Evolutionary conservation across 345 rosid genomes (phyloP), one percentile per base, ranked within the genome.

Genomic region (Citrus glauca): DNA sequence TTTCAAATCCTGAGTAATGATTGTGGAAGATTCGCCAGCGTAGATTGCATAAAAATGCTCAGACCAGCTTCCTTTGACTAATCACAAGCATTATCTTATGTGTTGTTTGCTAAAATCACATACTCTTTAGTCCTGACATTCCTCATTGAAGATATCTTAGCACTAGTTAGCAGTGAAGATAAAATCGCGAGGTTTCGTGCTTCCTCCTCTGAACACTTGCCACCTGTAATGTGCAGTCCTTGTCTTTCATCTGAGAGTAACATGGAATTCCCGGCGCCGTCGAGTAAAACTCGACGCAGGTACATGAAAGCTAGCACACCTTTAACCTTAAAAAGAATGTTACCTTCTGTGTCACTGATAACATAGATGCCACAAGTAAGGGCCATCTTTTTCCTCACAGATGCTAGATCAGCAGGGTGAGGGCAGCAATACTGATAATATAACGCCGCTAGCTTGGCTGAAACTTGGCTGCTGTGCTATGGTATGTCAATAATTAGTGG

Each of bases 281-380:
- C 83, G 4, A 78, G 20, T 22, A 84, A 69, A 37, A 82, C 20
- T 48, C 83, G 73, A 71, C 78, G 82, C 73, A 79, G 82, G 59
- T 74, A 78, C 11, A 82, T 62, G 32, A 28, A 32, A 17, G 76
- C 73, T 33, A 83, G 77, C 3, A 81, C 65, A 6, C 72, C 79
- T 67, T 82, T 84, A 32, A 80, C 84, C 79, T 78, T 86, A 68
- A 82, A 86, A 62, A 84, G 28, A 28, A 28, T 28, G 2, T 28
- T 82, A 9, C 85, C 87, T 71, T 82, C 82, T 0, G 78, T 79
- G 74, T 82, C 84, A 57, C 81, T 71, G 61, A 84, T 79, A 2
- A 77, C 85, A 55, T 82, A 84, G 84, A 82, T 82, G 13, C 86
- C 87, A 55, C 77, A 5, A 33, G 7, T 33, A 83, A 84, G 28